Base-by-base conservation (phyloP, 371 early-diverging fungal genomes). In the Cokeromyces recurvatus region DNA sequence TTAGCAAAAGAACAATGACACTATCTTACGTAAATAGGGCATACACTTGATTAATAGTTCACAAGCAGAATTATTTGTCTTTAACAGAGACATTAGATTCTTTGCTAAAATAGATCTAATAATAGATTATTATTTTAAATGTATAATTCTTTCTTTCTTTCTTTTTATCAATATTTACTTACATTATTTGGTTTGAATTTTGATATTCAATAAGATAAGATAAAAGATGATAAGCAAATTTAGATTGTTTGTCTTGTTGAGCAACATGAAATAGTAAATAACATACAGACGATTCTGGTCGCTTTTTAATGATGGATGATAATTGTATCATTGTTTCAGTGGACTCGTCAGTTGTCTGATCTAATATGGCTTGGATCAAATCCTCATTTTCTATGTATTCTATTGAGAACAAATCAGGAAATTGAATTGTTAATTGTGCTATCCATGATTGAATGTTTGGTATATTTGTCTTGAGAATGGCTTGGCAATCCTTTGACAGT, bases 11-110 rank as follows among this genome's bases (percentile, higher is more conserved):
- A 29, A 8, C 11, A 29, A 29, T 11, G 8, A 29, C 5, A 29
- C 11, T 31, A 31, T 27, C 48, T 40, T 39, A 49, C 49, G 11
- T 19, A 24, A 12, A 53, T 35, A 42, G 6, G 40, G 19, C 47
- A 53, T 53, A 37, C 53, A 53, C 21, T 53, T 19, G 2, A 53
- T 46, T 2, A 53, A 32, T 14, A 53, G 17, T 29, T 53, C 47
- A 24, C 53, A 53, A 14, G 47, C 53, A 27, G 35, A 22, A 22
- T 46, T 31, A 25, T 39, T 53, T 6, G 7, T 19, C 15, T 46
- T 46, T 20, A 42, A 4, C 2, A 53, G 11, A 9, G 37, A 15
- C 14, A 53, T 21, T 5, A 53, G 27, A 15, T 53, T 46, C 1
- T 27, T 19, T 17, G 40, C 20, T 12, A 53, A 14, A 10, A 49